phyloP scores from a whole-genome alignment of 805 yeast species.

The Ogataea pignaliae region DNA sequence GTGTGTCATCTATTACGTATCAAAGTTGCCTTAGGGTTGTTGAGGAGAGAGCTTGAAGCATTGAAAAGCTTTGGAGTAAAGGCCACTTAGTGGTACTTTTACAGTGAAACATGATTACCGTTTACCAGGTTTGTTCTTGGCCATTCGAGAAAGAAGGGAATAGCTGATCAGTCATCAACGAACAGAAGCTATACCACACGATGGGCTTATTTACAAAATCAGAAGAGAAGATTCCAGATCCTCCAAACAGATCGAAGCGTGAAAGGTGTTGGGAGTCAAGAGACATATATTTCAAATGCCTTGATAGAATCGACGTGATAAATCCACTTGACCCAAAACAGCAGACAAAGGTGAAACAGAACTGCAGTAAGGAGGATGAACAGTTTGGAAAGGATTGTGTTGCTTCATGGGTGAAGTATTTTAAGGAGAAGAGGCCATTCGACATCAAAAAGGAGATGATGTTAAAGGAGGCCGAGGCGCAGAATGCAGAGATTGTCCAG shows the following conservation, averaged over 20 bases:
- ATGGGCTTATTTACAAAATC: constrained; percentile 50
- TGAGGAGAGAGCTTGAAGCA: too few species aligned
- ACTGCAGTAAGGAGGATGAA: constrained; percentile 55
- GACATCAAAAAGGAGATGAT: constrained; percentile 68
- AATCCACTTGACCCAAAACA: constrained; percentile 61
- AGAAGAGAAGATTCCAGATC: constrained; percentile 27
- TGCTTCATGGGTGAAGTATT: constrained; percentile 82
- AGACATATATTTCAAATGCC: constrained; percentile 71
- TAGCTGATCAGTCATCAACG: too few species aligned
- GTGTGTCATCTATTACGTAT: too few species aligned
- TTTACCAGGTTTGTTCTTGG: too few species aligned
- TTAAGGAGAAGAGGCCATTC: constrained; percentile 82
- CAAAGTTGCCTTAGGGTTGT: too few species aligned
- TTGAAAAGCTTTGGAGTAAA: too few species aligned
- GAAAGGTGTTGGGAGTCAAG: constrained; percentile 87
- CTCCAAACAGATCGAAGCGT: constrained; percentile 60
- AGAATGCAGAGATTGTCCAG: constrained; percentile 45
- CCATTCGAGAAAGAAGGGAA: too few species aligned
- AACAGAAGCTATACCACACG: background rate
- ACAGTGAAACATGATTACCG: too few species aligned
- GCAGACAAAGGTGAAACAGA: constrained; percentile 40
- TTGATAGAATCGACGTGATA: constrained; percentile 60
- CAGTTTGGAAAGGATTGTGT: constrained; percentile 74
- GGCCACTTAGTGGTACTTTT: too few species aligned
- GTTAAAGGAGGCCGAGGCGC: constrained; percentile 64